Percentiles rank a stretch among this genome's conserved stretches.
phyloP scores from a whole-genome alignment of 495 filamentous ascomycete genomes.

The Aspergillus heteromorphus region DNA sequence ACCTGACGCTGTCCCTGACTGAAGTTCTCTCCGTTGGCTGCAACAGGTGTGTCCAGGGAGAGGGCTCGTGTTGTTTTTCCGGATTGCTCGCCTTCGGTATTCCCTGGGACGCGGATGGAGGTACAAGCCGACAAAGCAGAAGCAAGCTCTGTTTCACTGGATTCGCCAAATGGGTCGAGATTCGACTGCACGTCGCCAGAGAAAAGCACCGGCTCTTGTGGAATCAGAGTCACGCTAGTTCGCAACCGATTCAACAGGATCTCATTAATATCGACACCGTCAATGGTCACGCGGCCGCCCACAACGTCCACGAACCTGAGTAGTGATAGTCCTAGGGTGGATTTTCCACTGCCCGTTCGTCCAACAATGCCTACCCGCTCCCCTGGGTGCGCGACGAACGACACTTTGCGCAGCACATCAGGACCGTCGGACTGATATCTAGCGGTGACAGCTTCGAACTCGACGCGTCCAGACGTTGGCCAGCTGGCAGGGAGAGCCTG shows the following conservation, averaged over 20 bases:
- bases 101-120: constrained; percentile 37
- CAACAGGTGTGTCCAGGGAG: constrained; percentile 37
- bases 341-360: constrained; percentile 60
- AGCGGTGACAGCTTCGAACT: constrained; percentile 45
- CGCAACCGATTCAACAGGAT: constrained; percentile 52
- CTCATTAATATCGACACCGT: constrained; percentile 43
- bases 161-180: constrained; percentile 46
- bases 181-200: constrained; percentile 51
- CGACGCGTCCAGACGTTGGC: constrained; percentile 42
- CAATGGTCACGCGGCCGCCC: constrained; percentile 47
- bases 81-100: not conserved
- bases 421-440: constrained; percentile 43
- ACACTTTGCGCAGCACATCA: constrained; percentile 46
- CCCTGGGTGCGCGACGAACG: constrained; percentile 45
- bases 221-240: constrained; percentile 53
- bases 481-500: constrained; percentile 39
- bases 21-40: constrained; percentile 54
- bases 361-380: constrained; percentile 56
- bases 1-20: constrained; percentile 59
- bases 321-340: constrained; percentile 51
- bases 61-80: no score
- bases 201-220: constrained; percentile 59
- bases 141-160: constrained; percentile 41
- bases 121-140: constrained; percentile 40
- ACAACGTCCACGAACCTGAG: constrained; percentile 47